Conservation (phyloP, 768 basidiomycete genomes). For the Amanita pallidorosea region DNA sequence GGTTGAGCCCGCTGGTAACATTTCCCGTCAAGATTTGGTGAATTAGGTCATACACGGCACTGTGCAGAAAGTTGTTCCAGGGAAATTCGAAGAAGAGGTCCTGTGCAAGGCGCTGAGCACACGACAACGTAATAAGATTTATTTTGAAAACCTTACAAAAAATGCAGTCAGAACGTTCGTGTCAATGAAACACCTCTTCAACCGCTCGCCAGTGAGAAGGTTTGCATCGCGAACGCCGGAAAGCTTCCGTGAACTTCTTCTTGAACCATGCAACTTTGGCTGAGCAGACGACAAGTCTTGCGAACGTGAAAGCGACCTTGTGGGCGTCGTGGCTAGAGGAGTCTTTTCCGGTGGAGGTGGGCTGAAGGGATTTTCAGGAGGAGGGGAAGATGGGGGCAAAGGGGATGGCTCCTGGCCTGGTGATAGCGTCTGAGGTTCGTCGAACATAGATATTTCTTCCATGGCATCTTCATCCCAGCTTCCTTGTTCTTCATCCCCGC, state of each 20-base stretch:
- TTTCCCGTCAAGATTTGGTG: slow-evolving; percentile 92
- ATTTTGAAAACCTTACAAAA: slow-evolving; percentile 44
- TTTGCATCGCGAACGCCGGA: slow-evolving; percentile 24
- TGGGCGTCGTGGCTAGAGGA: slow-evolving; percentile 13
- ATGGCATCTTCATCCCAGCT: slow-evolving; percentile 73
- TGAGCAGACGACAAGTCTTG: slow-evolving; percentile 9
- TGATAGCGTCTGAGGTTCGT: slow-evolving; percentile 35
- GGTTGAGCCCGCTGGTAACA: slow-evolving; percentile 73
- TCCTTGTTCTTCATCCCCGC: slow-evolving; percentile 50
- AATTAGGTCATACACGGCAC: slow-evolving; percentile 89
- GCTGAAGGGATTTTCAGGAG: slow-evolving; percentile 14
- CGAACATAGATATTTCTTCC: slow-evolving; percentile 76
- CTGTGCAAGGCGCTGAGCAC: slow-evolving; percentile 29
- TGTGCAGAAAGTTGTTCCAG: slow-evolving; percentile 97
- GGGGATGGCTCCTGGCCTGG: slow-evolving; percentile 20
- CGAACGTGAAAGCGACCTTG: slow-evolving; percentile 14
- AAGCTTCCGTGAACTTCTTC: slow-evolving; percentile 42
- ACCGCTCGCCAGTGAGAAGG: slow-evolving; percentile 59
- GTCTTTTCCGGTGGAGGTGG: slow-evolving; percentile 19
- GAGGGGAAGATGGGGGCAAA: slow-evolving; percentile 19
- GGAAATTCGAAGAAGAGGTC: slow-evolving; percentile 94
- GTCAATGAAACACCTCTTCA: slow-evolving; percentile 74
- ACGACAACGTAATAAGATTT: neutral
- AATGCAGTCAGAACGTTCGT: slow-evolving; percentile 64
- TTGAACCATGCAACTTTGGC: slow-evolving; percentile 27